A percentile compares a stretch with the other conserved stretches of the same genome.
phyloP scores from a whole-genome alignment of 1,139 yeast genomes.

The Protomyces inouyei region DNA sequence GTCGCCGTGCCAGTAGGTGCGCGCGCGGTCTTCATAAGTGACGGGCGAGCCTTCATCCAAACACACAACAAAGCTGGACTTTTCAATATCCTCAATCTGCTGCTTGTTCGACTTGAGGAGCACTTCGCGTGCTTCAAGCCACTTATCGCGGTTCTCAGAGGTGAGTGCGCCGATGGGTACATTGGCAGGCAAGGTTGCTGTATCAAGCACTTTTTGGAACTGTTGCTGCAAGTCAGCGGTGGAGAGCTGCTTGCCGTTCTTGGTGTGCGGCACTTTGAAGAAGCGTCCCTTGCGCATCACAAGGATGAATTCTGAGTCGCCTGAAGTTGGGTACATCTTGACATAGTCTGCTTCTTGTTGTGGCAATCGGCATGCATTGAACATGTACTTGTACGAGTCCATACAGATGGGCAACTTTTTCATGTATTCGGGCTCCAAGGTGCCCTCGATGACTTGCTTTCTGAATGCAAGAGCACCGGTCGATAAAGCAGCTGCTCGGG shows the following conservation, averaged over 20 bases:
- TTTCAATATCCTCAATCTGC: constrained; percentile 64
- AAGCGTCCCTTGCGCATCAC: constrained; percentile 74
- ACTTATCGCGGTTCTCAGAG: constrained; percentile 78
- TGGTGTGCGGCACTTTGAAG: constrained; percentile 64
- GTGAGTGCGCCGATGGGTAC: constrained; percentile 75
- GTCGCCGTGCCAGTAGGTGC: constrained; percentile 90
- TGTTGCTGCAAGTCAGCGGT: constrained; percentile 63
- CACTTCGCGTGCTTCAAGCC: constrained; percentile 59
- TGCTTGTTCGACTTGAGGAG: constrained; percentile 50
- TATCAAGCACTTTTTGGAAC: constrained; percentile 50
- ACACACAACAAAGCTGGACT: constrained; percentile 74
- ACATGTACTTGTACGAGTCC: constrained; percentile 90
- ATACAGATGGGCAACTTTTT: constrained; percentile 81
- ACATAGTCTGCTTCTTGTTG: constrained; percentile 53
- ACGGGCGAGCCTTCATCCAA: constrained; percentile 71
- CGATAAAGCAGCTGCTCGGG: constrained; percentile 61
- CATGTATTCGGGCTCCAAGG: constrained; percentile 67
- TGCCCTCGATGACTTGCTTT: constrained; percentile 40
- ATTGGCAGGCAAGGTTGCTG: constrained; percentile 46
- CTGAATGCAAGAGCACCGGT: constrained; percentile 44
- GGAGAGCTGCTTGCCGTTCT: constrained; percentile 52
- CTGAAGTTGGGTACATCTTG: constrained; percentile 45
- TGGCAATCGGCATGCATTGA: constrained; percentile 82
- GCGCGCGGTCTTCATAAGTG: constrained; percentile 79
- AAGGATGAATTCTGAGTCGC: constrained; percentile 58